phyloP scores from a whole-genome alignment of 2,329 filamentous ascomycete species.

The Penicillium freii region DNA sequence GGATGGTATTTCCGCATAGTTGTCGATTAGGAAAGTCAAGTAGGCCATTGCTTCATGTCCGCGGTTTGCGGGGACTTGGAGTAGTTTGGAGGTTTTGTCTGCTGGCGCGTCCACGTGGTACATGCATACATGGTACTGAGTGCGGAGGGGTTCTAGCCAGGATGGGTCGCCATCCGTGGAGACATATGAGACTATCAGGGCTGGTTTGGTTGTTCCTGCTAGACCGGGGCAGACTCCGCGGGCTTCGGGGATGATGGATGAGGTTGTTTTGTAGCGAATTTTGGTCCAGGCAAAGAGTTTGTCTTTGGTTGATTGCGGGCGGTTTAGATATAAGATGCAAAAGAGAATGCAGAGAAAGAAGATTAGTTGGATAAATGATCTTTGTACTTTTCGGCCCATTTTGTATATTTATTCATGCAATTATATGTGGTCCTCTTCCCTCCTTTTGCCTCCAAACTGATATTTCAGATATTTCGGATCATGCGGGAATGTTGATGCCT shows the following conservation, averaged over 20 bases:
- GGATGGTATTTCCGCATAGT: slow-evolving; percentile 42
- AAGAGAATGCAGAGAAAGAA: slow-evolving; percentile 37
- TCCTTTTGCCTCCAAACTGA: not conserved
- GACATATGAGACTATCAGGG: slow-evolving; percentile 46
- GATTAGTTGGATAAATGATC: slow-evolving; percentile 36
- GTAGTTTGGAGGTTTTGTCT: slow-evolving; percentile 26
- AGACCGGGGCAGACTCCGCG: slow-evolving; percentile 48
- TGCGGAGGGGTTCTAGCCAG: slow-evolving; percentile 44
- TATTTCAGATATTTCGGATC: slow-evolving; percentile 1
- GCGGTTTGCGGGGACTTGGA: slow-evolving; percentile 48
- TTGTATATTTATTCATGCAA: slow-evolving; percentile 8
- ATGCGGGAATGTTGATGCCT: slow-evolving; percentile 2
- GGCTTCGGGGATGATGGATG: slow-evolving; percentile 35
- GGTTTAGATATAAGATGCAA: slow-evolving; percentile 41
- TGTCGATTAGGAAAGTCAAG: slow-evolving; percentile 49
- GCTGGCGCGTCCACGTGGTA: slow-evolving; percentile 43
- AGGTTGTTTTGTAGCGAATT: slow-evolving; percentile 43
- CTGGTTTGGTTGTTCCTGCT: slow-evolving; percentile 40
- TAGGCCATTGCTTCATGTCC: slow-evolving; percentile 51
- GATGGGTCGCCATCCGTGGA: slow-evolving; percentile 41
- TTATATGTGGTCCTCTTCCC: not conserved
- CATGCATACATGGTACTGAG: slow-evolving; percentile 47
- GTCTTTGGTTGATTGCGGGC: slow-evolving; percentile 26
- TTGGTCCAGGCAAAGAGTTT: slow-evolving; percentile 45
- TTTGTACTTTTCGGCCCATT: slow-evolving; percentile 40